Evolutionary conservation across 106 monocot genomes (phyloP).

Genomic region (Apostasia ramifera): DNA sequence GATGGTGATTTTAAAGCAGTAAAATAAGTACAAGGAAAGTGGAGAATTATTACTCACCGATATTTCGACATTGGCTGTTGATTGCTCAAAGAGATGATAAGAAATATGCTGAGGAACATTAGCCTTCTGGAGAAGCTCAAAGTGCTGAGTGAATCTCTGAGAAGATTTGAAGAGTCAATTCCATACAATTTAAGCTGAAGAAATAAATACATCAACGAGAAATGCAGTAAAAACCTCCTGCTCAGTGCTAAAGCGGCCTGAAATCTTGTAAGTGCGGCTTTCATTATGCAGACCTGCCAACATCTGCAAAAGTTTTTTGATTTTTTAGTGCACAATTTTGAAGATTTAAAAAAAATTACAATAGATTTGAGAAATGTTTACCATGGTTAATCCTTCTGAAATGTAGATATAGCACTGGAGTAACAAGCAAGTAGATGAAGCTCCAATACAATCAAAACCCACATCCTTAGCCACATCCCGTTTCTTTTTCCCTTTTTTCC

Average conservation of each 20-base stretch:
- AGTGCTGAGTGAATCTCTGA: slow-evolving; percentile 93
- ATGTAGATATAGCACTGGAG: slow-evolving; percentile 74
- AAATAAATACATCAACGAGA: not conserved
- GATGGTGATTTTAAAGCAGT: not conserved
- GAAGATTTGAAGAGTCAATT: slow-evolving; percentile 4
- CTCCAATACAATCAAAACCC: slow-evolving; percentile 9
- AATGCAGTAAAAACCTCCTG: slow-evolving; percentile 50
- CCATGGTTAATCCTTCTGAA: slow-evolving; percentile 81
- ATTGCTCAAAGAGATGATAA: slow-evolving; percentile 67
- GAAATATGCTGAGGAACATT: slow-evolving; percentile 74
- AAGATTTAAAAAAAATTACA: not conserved
- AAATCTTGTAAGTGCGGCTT: slow-evolving; percentile 40
- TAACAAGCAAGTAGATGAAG: slow-evolving; percentile 56
- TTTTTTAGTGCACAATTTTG: not conserved
- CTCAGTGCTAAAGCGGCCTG: slow-evolving; percentile 65
- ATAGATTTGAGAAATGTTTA: slow-evolving; percentile 16
- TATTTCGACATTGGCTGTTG: slow-evolving; percentile 40
- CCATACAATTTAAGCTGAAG: not conserved
- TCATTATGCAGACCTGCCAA: slow-evolving; percentile 76
- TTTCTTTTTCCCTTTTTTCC: slow-evolving; percentile 85
- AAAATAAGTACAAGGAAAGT: not conserved
- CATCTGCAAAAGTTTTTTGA: slow-evolving; percentile 36
- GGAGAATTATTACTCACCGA: slow-evolving; percentile 43
- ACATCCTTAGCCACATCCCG: slow-evolving; percentile 46
- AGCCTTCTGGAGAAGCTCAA: slow-evolving; percentile 88